Conservation (phyloP, 495 filamentous ascomycete species). For the Rhypophila decipiens region DNA sequence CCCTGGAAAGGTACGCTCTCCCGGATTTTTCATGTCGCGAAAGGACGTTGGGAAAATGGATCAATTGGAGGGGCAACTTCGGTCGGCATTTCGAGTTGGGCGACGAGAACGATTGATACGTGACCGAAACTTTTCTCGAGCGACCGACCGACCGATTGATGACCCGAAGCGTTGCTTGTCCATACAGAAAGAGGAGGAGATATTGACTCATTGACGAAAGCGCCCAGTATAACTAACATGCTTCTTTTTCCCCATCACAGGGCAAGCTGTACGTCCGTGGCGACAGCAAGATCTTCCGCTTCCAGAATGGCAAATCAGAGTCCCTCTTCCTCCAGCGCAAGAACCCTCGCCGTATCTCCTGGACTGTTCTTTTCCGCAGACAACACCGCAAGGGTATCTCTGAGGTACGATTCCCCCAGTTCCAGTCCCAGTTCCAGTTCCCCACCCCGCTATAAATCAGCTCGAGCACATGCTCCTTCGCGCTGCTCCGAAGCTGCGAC, state of each 20-base stretch:
- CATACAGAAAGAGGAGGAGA: neutral
- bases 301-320: slow-evolving; percentile 99
- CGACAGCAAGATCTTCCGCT: slow-evolving; percentile 99
- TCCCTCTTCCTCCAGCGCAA: slow-evolving; percentile 99
- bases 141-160: neutral
- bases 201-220: neutral
- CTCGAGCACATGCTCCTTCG: too few relatives aligned
- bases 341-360: slow-evolving; percentile 98
- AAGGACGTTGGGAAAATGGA: slow-evolving; percentile 1
- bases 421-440: neutral
- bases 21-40: neutral
- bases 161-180: too few relatives aligned
- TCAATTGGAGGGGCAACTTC: neutral
- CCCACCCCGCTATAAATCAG: neutral
- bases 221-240: slow-evolving; percentile 20
- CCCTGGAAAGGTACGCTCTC: slow-evolving; percentile 83
- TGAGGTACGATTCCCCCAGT: slow-evolving; percentile 64
- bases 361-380: slow-evolving; percentile 95
- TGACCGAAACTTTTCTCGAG: neutral
- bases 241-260: slow-evolving; percentile 37
- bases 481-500: too few relatives aligned
- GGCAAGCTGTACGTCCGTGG: slow-evolving; percentile 98
- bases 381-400: slow-evolving; percentile 99
- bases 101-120: neutral
- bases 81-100: neutral